Evolutionary conservation across 345 rosid species (phyloP).

Genomic region (Excoecaria agallocha): DNA sequence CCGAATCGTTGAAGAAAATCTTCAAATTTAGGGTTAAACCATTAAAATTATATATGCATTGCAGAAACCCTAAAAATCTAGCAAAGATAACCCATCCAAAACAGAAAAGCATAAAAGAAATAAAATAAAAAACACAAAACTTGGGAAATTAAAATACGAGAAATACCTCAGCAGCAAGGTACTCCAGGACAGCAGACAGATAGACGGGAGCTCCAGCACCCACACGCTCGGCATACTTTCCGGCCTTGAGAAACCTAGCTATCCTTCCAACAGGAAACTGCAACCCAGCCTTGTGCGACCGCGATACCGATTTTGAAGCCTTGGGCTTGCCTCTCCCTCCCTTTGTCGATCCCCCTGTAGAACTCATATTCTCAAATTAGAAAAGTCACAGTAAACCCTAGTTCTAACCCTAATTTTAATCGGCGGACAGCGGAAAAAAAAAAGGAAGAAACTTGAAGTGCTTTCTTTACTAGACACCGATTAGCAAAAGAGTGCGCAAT

Average conservation of each 20-base stretch:
- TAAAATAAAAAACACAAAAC: not conserved
- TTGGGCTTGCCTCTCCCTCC: constrained; percentile 75
- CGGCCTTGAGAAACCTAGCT: constrained; percentile 67
- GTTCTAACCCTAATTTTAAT: constrained; percentile 24
- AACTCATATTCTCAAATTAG: constrained; percentile 42
- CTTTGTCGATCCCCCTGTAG: constrained; percentile 47
- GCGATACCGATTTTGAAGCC: constrained; percentile 56
- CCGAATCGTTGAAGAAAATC: not conserved
- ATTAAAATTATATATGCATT: too few species aligned
- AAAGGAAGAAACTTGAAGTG: not conserved
- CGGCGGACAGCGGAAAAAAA: not conserved
- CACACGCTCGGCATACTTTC: constrained; percentile 69
- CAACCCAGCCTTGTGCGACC: constrained; percentile 67
- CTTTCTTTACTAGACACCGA: too few species aligned
- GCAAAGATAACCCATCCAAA: not conserved
- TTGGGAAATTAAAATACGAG: not conserved
- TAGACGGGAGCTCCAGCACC: constrained; percentile 73
- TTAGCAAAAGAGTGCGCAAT: not conserved
- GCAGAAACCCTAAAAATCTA: not conserved
- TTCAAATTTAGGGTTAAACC: not conserved
- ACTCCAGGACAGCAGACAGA: constrained; percentile 82
- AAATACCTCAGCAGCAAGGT: constrained; percentile 74
- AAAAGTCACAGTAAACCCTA: not conserved
- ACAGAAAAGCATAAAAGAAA: not conserved
- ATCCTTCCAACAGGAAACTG: constrained; percentile 70